Evolutionary conservation across 176 grass and related monocot species (phyloP).

Genomic region (Aegilops speltoides): DNA sequence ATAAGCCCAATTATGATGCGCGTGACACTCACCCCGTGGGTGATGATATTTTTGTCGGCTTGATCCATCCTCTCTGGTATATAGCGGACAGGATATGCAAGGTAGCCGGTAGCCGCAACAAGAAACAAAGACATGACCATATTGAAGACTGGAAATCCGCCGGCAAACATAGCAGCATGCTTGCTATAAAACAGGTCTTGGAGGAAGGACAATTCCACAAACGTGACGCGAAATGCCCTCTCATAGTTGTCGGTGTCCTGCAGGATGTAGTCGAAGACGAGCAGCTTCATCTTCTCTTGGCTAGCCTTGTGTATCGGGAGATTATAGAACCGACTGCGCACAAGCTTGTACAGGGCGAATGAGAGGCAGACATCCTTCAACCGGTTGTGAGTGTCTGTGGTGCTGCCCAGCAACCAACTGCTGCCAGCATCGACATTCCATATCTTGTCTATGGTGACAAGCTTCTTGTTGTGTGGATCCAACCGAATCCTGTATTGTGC

Average conservation of each 20-base stretch:
- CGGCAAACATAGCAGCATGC: neutral
- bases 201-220: constrained; percentile 16
- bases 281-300: neutral
- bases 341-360: constrained; percentile 21
- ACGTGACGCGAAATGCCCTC: neutral
- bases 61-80: neutral
- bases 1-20: neutral
- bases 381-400: neutral
- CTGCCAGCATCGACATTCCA: neutral
- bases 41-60: neutral
- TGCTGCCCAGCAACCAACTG: neutral
- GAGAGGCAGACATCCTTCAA: constrained; percentile 32
- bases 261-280: constrained; percentile 9
- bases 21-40: neutral
- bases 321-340: constrained; percentile 21
- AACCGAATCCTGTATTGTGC: neutral
- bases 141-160: fast-evolving
- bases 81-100: neutral
- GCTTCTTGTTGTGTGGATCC: neutral
- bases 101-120: neutral
- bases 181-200: constrained; percentile 25
- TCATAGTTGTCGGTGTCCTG: neutral
- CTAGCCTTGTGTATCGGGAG: constrained; percentile 17
- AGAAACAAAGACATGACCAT: neutral
- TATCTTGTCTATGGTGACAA: constrained; percentile 26